phyloP scores from a whole-genome alignment of 2,329 filamentous ascomycete genomes.

The Colletotrichum lentis region DNA sequence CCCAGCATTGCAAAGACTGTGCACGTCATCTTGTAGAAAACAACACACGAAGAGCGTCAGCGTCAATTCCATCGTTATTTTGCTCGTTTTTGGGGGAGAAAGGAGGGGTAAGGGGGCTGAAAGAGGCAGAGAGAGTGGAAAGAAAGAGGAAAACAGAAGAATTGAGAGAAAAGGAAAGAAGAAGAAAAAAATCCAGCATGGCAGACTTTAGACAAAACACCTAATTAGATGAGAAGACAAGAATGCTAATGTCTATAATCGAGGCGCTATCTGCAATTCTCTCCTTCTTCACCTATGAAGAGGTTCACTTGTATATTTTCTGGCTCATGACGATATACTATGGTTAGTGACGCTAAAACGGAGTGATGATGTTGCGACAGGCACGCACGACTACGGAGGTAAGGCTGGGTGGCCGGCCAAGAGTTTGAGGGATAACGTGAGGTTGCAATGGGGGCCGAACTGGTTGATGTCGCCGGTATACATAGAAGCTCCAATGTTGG shows the following conservation, averaged over 20 bases:
- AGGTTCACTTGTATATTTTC: background rate
- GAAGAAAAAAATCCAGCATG: background rate
- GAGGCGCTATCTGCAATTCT: background rate
- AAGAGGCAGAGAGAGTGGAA: background rate
- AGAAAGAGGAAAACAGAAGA: no score
- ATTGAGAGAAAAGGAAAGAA: no score
- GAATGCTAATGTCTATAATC: background rate
- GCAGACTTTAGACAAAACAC: background rate
- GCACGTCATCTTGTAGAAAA: constrained; percentile 41
- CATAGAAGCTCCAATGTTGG: background rate
- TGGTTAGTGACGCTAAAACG: background rate
- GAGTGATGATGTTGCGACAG: background rate
- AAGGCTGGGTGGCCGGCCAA: background rate
- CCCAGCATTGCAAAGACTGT: constrained; percentile 57
- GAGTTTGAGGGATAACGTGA: background rate
- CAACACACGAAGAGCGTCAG: background rate
- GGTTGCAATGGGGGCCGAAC: background rate
- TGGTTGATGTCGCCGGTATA: background rate
- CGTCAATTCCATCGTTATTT: background rate
- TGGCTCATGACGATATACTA: background rate
- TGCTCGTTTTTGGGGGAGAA: background rate
- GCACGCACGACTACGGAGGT: background rate
- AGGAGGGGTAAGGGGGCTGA: background rate
- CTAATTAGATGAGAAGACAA: background rate
- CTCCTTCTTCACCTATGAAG: background rate